Conservation (phyloP, 768 basidiomycete species). For the Lepiota subincarnata region DNA sequence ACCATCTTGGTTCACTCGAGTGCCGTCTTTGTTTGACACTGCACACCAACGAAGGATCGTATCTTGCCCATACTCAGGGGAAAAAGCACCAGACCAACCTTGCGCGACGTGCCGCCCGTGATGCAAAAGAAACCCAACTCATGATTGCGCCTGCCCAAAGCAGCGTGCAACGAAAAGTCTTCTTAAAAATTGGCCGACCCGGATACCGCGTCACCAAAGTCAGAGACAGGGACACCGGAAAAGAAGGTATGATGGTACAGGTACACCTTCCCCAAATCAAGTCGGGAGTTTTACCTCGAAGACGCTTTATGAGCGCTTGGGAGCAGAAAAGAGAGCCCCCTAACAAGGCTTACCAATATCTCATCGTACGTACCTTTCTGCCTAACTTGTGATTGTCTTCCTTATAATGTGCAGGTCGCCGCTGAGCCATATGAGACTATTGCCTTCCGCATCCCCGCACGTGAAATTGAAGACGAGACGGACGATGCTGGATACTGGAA, state of each 20-base stretch:
- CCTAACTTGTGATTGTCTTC: slow-evolving; percentile 14
- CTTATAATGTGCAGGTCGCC: slow-evolving; percentile 66
- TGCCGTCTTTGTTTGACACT: slow-evolving; percentile 96
- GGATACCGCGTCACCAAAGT: slow-evolving; percentile 97
- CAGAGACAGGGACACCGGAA: slow-evolving; percentile 82
- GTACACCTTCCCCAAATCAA: slow-evolving; percentile 95
- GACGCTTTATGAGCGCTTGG: slow-evolving; percentile 96
- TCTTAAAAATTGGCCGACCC: slow-evolving; percentile 95
- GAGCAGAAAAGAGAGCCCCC: slow-evolving; percentile 95
- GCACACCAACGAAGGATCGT: slow-evolving; percentile 99
- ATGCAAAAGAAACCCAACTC: slow-evolving; percentile 89
- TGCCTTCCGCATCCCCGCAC: slow-evolving; percentile 96
- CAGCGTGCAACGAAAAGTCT: slow-evolving; percentile 85
- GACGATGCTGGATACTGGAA: slow-evolving; percentile 90
- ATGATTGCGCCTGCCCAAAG: slow-evolving; percentile 83
- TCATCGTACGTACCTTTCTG: slow-evolving; percentile 64
- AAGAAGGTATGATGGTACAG: slow-evolving; percentile 97
- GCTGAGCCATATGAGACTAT: slow-evolving; percentile 99
- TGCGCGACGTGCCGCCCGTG: slow-evolving; percentile 93
- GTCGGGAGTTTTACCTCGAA: slow-evolving; percentile 73
- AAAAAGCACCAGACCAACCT: slow-evolving; percentile 99
- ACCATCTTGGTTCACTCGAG: slow-evolving; percentile 97
- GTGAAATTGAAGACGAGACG: slow-evolving; percentile 94
- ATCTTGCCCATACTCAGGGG: slow-evolving; percentile 98
- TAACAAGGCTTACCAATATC: slow-evolving; percentile 95